Base-by-base conservation (phyloP, 768 basidiomycete species). In the Gautieria morchelliformis region DNA sequence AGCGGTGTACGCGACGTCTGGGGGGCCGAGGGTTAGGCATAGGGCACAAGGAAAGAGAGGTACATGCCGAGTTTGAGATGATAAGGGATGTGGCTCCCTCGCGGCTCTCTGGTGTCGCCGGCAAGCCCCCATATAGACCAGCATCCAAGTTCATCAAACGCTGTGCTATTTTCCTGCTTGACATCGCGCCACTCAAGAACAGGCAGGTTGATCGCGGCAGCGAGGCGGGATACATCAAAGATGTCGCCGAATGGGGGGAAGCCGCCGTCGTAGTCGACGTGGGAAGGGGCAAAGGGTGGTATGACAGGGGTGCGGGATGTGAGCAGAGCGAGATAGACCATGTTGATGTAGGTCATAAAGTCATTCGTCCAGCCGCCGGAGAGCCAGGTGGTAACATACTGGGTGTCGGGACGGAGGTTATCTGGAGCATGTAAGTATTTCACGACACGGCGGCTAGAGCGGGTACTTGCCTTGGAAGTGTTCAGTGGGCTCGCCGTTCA, bases 361-460 rank as follows among this genome's bases (percentile, higher is more conserved):
- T 87, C 85, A 73, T 88, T 88, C 7, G 85, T 87, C 86, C 86
- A 89, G 41, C 87, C 87, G n/a, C 85, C 84, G 39, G 82, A 81
- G 41, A 82, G 73, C 84, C 84, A 89, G 14, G 84, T 84, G 1
- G 85, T 83, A 58, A 89, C 79, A 61, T 87, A 89, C 60, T 82
- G 75, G 4, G 71, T 71, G 56, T 85, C 79, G 19, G 77, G 69
- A 15, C 75, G 77, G 37, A 89, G 69, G 61, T 87, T 87, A 61
- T 86, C 86, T 84, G 12, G 32, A 37, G 30, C 19, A 46, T 20
- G 15, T 52, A 2, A 32, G 19, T 20, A 10, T 27, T n/a, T 11
- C 9, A 9, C 4, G 15, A 12, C 24, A 33, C 9, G 15, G 24
- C 5, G 12, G 4, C 22, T 19, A 10, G 7, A 5, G 3, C 1